A percentile compares a stretch with the other conserved stretches of the same genome.
Conservation (phyloP, 805 yeast species). For the Candida saitoana region DNA sequence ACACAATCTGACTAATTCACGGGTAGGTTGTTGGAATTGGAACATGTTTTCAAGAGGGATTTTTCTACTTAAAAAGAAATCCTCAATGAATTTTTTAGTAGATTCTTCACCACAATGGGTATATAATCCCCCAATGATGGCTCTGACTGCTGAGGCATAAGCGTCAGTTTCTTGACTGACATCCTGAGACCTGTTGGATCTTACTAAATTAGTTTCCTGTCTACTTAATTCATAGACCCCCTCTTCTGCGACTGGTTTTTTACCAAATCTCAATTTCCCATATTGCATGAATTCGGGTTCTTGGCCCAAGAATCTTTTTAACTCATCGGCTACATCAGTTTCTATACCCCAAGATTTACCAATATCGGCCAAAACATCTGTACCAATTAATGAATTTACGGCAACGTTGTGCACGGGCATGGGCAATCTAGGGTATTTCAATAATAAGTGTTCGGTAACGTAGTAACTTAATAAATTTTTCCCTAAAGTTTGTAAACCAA, state of each 20-base stretch:
- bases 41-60: constrained; percentile 71
- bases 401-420: constrained; percentile 70
- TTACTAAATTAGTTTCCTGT: constrained; percentile 23
- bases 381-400: constrained; percentile 70
- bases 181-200: constrained; percentile 13
- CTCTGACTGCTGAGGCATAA: constrained; percentile 69
- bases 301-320: constrained; percentile 63
- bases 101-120: constrained; percentile 64
- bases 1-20: constrained; percentile 75
- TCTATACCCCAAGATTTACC: constrained; percentile 90
- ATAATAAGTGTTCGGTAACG: constrained; percentile 66
- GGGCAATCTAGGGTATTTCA: constrained; percentile 88
- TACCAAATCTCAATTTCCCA: constrained; percentile 61
- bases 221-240: constrained; percentile 47
- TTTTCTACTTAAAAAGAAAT: constrained; percentile 79
- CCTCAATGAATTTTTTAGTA: constrained; percentile 64
- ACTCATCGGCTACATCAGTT: constrained; percentile 57
- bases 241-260: constrained; percentile 33
- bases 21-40: constrained; percentile 78
- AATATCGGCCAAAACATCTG: constrained; percentile 57
- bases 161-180: constrained; percentile 41
- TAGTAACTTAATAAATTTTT: constrained; percentile 70
- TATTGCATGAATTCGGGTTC: constrained; percentile 64
- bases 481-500: constrained; percentile 80
- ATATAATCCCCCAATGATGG: constrained; percentile 79